Evolutionary conservation across 2,329 filamentous ascomycete genomes (phyloP).

Genomic region (Pseudogymnoascus sp.): DNA sequence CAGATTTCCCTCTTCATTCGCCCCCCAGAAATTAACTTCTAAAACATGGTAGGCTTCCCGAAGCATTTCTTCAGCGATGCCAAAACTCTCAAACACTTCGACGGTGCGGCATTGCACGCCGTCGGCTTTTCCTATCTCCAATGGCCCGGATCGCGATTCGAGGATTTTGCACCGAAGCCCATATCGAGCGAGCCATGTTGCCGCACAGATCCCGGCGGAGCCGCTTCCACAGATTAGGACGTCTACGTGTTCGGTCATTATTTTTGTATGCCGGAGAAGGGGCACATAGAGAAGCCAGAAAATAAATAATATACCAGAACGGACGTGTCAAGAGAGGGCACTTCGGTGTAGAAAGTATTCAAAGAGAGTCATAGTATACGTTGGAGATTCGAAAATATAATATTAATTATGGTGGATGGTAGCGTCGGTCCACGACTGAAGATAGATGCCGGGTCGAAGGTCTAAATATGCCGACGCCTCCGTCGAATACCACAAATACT

Average conservation of each 20-base stretch:
- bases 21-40: conserved; percentile 46
- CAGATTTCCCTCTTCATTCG: conserved; percentile 4
- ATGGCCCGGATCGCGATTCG: conserved; percentile 45
- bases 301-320: background rate
- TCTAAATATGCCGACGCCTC: background rate
- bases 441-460: background rate
- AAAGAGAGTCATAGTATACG: background rate
- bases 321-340: background rate
- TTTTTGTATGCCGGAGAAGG: background rate
- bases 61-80: conserved; percentile 43
- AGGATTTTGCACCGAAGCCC: conserved; percentile 49
- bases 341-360: background rate
- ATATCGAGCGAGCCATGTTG: conserved; percentile 50
- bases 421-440: background rate
- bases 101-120: conserved; percentile 53
- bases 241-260: conserved; percentile 31
- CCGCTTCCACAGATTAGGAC: conserved; percentile 54
- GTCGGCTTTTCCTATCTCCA: conserved; percentile 54
- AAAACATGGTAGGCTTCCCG: conserved; percentile 47
- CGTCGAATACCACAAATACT: background rate
- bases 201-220: conserved; percentile 53
- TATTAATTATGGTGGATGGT: background rate
- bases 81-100: conserved; percentile 53
- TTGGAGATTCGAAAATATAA: background rate
- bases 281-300: background rate